These are phyloP conservation scores for Leonotis leonurus DNA, from an alignment of 257 asterid genomes.

Conservation along the genomic window DNA sequence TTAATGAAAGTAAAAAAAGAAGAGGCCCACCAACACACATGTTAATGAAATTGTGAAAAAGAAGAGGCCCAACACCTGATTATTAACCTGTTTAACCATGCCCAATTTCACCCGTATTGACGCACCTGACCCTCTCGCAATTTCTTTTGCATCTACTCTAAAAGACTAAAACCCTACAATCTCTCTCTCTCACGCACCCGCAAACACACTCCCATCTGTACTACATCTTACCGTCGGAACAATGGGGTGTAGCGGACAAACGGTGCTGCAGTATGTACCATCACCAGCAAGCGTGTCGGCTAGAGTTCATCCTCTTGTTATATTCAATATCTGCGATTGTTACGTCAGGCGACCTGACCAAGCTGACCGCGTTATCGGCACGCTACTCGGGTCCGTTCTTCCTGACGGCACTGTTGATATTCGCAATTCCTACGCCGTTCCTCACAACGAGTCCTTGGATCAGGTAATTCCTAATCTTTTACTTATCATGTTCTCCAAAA, in stretches of 20 bases:
- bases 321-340: constrained; percentile 81
- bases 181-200: background rate
- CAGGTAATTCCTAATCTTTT: constrained; percentile 42
- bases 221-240: background rate
- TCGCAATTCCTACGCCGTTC: constrained; percentile 89
- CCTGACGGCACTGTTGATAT: constrained; percentile 87
- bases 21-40: too few species aligned
- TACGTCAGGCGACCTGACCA: constrained; percentile 90
- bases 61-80: background rate
- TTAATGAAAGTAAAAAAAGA: too few species aligned
- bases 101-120: background rate
- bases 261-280: constrained; percentile 58
- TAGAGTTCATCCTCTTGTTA: constrained; percentile 73
- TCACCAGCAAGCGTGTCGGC: constrained; percentile 54
- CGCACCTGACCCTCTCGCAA: background rate
- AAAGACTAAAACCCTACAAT: constrained; percentile 23
- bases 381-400: constrained; percentile 83
- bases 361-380: constrained; percentile 86
- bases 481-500: background rate
- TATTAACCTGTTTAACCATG: background rate
- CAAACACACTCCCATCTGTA: background rate
- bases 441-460: constrained; percentile 79
- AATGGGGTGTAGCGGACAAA: constrained; percentile 49
- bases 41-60: too few species aligned
- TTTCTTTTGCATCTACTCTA: background rate